Conservation (phyloP, 306 rosid species). For the Quillaja saponaria region DNA sequence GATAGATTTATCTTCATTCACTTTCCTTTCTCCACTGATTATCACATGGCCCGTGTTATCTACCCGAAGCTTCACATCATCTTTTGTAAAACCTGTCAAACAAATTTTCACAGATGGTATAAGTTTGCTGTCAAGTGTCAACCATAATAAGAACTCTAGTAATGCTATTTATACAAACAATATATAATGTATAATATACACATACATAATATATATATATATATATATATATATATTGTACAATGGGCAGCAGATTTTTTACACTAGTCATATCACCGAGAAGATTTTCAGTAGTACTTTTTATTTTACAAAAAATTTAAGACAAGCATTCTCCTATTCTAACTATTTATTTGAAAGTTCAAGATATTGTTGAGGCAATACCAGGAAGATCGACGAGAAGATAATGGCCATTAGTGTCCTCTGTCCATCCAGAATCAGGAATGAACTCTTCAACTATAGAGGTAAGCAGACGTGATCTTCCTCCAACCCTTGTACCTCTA, state of each 20-base stretch:
- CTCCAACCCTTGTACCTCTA: conserved; percentile 33
- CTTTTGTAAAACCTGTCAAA: conserved; percentile 62
- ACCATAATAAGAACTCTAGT: too few relatives aligned
- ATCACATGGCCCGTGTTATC: conserved; percentile 36
- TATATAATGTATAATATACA: not conserved
- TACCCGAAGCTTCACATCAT: conserved; percentile 55
- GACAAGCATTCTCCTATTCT: too few relatives aligned
- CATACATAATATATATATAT: not conserved
- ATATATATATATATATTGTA: too few relatives aligned
- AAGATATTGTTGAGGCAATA: conserved; percentile 31
- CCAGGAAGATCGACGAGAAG: conserved; percentile 79
- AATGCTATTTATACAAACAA: conserved; percentile 21
- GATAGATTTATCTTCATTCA: conserved; percentile 35
- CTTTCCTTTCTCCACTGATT: conserved; percentile 52
- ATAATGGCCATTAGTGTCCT: conserved; percentile 53
- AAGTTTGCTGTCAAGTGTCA: too few relatives aligned
- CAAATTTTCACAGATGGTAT: too few relatives aligned
- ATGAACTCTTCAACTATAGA: conserved; percentile 38
- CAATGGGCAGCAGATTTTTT: too few relatives aligned
- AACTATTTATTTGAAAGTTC: too few relatives aligned
- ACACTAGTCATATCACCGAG: too few relatives aligned
- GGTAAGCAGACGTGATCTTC: conserved; percentile 14
- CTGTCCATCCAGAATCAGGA: conserved; percentile 62
- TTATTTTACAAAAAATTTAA: too few relatives aligned
- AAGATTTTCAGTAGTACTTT: too few relatives aligned